A percentile compares a stretch with the other conserved stretches of the same genome.
Evolutionary conservation across 2,329 filamentous ascomycete species (phyloP).

Genomic region (Hymenoscyphus albidus): DNA sequence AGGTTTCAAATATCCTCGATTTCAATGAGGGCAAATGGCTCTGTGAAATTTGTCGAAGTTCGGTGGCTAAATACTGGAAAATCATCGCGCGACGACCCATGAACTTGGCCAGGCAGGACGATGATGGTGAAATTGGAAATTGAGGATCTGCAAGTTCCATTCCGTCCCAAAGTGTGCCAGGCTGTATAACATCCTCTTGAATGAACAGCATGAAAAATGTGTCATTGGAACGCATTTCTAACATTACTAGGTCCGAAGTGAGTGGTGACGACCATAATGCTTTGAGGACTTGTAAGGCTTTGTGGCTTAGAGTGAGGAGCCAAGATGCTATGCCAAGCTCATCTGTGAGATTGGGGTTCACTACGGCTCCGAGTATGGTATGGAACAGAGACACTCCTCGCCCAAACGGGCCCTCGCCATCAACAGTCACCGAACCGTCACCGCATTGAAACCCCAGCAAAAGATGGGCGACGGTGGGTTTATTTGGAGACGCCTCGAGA

Average conservation of each 20-base stretch:
- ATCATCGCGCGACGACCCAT: conserved; percentile 71
- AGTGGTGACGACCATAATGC: conserved; percentile 81
- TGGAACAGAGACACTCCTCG: conserved; percentile 77
- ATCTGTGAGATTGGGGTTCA: conserved; percentile 60
- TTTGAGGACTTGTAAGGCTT: conserved; percentile 68
- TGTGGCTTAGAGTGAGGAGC: conserved; percentile 65
- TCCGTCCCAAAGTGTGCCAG: conserved; percentile 71
- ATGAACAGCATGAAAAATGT: conserved; percentile 76
- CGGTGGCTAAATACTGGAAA: conserved; percentile 80
- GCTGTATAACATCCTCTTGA: conserved; percentile 65
- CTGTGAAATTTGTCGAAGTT: conserved; percentile 74
- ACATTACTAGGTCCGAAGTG: conserved; percentile 69
- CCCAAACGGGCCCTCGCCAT: conserved; percentile 66
- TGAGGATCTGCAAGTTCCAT: conserved; percentile 54
- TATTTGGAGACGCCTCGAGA: conserved; percentile 67
- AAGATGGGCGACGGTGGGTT: conserved; percentile 85
- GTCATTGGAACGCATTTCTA: conserved; percentile 74
- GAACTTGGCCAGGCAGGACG: conserved; percentile 53
- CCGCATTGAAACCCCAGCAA: conserved; percentile 83
- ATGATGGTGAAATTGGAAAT: conserved; percentile 57
- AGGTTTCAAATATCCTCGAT: conserved; percentile 62
- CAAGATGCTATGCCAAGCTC: conserved; percentile 57
- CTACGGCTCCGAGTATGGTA: conserved; percentile 66
- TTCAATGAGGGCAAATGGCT: conserved; percentile 67
- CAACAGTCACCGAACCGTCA: conserved; percentile 64